Percentiles rank a stretch among this genome's conserved stretches.
Conservation (phyloP, 2,329 filamentous ascomycete genomes). For the Exophiala xenobiotica region DNA sequence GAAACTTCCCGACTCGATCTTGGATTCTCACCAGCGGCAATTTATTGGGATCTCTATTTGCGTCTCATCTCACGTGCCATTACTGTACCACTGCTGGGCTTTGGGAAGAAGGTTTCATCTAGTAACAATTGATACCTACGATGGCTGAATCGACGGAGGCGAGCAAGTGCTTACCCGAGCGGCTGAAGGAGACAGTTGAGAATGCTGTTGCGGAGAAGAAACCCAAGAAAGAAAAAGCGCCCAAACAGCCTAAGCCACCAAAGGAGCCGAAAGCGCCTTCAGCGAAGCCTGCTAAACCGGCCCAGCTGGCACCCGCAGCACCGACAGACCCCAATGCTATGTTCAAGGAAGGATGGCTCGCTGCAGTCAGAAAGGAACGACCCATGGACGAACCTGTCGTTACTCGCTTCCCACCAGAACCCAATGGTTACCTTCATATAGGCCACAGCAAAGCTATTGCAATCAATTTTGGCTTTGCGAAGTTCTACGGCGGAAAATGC, state of each 20-base stretch:
- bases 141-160: constrained; percentile 27
- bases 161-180: constrained; percentile 24
- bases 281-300: constrained; percentile 32
- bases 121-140: not conserved
- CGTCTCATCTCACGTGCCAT: constrained; percentile 13
- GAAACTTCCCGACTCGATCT: no score
- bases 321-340: constrained; percentile 59
- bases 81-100: no score
- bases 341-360: constrained; percentile 77
- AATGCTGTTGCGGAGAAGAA: constrained; percentile 33
- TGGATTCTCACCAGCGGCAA: no score
- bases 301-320: constrained; percentile 31
- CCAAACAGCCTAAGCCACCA: constrained; percentile 38
- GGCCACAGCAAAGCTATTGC: constrained; percentile 95
- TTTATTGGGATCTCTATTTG: no score
- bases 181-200: constrained; percentile 40
- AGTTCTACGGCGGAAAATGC: constrained; percentile 74
- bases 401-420: constrained; percentile 79
- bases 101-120: no score
- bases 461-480: constrained; percentile 93
- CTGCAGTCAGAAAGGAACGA: constrained; percentile 68
- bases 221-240: constrained; percentile 43
- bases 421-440: constrained; percentile 91
- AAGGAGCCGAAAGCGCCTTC: constrained; percentile 34
- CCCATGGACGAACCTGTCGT: constrained; percentile 55